Base-by-base conservation (phyloP, 2,329 filamentous ascomycete genomes). In the Gyromitra esculenta region DNA sequence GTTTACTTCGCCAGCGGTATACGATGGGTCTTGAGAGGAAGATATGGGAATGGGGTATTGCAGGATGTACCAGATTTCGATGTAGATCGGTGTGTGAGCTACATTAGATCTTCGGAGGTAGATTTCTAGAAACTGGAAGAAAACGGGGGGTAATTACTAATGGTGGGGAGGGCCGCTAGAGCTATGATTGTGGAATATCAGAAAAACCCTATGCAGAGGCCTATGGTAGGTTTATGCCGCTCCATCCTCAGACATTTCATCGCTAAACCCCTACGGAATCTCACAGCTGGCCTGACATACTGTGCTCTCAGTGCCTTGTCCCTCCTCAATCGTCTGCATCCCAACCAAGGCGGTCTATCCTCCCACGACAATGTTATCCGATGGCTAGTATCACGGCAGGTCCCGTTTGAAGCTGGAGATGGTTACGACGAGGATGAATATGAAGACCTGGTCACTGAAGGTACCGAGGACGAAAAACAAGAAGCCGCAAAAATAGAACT, bases 1-100 rank as follows among this genome's bases (percentile, higher is more conserved):
- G 96, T 93, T 80, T 97, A 96, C 83, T 90, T 94, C 81, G 94
- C 92, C 2, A 89, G 92, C 18, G 90, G 90, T 7, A 90, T 97
- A 41, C 87, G 96, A 50, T 97, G 92, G 89, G 91, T 97, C 72
- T 83, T 99, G 57, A 86, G 87, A 25, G 82, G 86, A n/a, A 77
- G 81, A 60, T 84, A 85, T 35, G 87, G 86, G 54, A 75, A 70
- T 69, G 69, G 80, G 0, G 85, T 87, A 13, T 85, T 86, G 8
- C 86, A 86, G 1, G 86, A 86, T 1, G 86, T 90, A 0, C 86
- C 88, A 15, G 94, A 97, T 84, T 90, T 99, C 75, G 85, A 97
- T 82, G 87, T 95, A 1, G 87, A 91, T 48, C 86, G 84, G 6
- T 86, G 97, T 79, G 87, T 93, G 35, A 83, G 84, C 13, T 93